Evolutionary conservation across 805 yeast species (phyloP), one percentile per base, ranked within the genome.

Genomic region (Nakazawaea ambrosiae): DNA sequence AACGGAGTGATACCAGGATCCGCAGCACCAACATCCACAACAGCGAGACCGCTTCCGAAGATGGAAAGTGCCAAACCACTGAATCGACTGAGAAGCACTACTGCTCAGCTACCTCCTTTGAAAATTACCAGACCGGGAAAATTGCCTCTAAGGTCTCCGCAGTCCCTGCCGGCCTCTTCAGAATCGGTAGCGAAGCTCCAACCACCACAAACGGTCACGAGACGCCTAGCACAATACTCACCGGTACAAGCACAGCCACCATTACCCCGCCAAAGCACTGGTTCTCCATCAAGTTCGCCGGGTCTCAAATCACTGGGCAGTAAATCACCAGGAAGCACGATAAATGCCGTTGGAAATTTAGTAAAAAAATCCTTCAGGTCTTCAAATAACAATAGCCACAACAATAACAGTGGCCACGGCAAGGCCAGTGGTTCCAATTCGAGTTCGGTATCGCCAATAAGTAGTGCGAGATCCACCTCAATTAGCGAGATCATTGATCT

Each of bases 401-500:
- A 7, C 7, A 22, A 22, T 22, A 7, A 22, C 24, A 7, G 10
- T 8, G 10, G 10, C 10, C 10, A 10, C 7, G 10, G 10, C 10
- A 7, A 22, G 10, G 7, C 24, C 10, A 22, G 24, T 10, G 10
- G 7, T 7, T 22, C 24, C 7, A 7, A 7, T 10, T 22, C 24
- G 10, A 22, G 24, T 22, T 10, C 24, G 7, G 24, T 22, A 7
- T 8, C 10, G 24, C 10, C 24, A 8, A 10, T 22, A 10, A 7
- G 10, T 8, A 10, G 7, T 6, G 10, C 22, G 5, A 22, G 23
- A 15, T 11, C 23, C 24, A 10, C 24, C 8, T 19, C 24, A 14
- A 6, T 8, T 5, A 28, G 18, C 7, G 31, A 16, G 12, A 17
- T 7, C n/a, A 37, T 51, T 63, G 31, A 49, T 50, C 20, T 61